Conservation (phyloP, 2,329 filamentous ascomycete species). For the Stenocarpella maydis region DNA sequence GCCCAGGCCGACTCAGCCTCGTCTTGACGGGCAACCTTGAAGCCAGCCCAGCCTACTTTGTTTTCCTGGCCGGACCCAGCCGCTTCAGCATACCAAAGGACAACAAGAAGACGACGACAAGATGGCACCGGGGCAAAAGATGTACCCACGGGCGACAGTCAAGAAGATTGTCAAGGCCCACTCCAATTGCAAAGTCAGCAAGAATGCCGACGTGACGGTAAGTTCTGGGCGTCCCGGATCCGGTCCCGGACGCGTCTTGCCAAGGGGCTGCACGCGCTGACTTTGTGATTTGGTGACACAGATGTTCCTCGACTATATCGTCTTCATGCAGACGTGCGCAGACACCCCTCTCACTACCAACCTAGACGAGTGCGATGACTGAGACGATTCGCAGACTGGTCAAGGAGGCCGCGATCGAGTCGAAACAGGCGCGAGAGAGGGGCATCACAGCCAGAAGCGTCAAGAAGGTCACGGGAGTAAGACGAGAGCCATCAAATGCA, state of each 20-base stretch:
- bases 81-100: not conserved
- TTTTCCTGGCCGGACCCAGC: not conserved
- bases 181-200: constrained; percentile 80
- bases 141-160: constrained; percentile 84
- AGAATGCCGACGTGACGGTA: constrained; percentile 87
- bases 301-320: constrained; percentile 85
- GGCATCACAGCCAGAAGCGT: constrained; percentile 79
- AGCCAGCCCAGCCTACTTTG: not conserved
- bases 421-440: constrained; percentile 77
- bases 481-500: constrained; percentile 39
- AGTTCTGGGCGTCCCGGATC: constrained; percentile 39
- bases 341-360: not conserved
- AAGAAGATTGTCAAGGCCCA: constrained; percentile 93
- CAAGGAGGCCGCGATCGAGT: constrained; percentile 80
- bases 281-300: constrained; percentile 46
- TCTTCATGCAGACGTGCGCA: constrained; percentile 75
- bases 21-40: too few relatives aligned
- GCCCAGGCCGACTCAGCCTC: not conserved
- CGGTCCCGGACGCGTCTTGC: constrained; percentile 35
- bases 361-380: constrained; percentile 9
- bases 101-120: constrained; percentile 43
- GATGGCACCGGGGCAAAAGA: constrained; percentile 73
- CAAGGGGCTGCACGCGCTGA: constrained; percentile 42
- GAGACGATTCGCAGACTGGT: constrained; percentile 64
- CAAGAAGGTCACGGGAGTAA: constrained; percentile 78